phyloP scores from a whole-genome alignment of 768 basidiomycete genomes.

The Russula emetica region DNA sequence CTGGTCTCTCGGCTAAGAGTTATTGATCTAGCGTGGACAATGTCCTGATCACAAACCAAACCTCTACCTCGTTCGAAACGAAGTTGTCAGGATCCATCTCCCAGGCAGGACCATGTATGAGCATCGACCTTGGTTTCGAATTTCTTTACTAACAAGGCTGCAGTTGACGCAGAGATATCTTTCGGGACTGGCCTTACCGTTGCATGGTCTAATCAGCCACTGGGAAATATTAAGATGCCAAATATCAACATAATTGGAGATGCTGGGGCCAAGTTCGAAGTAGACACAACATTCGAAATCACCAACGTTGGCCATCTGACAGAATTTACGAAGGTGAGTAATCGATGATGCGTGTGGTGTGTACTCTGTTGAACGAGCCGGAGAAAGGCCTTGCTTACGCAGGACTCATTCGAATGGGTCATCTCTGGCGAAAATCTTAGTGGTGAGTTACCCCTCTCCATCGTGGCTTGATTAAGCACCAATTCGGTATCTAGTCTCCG shows the following conservation, averaged over 20 bases:
- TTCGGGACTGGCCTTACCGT: conserved; percentile 61
- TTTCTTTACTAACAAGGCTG: not conserved
- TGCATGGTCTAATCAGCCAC: conserved; percentile 51
- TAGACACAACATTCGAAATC: conserved; percentile 53
- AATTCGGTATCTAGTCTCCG: conserved; percentile 40
- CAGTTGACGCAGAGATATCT: conserved; percentile 62
- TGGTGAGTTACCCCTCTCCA: conserved; percentile 37
- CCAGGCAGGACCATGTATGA: conserved; percentile 69
- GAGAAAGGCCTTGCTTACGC: conserved; percentile 49
- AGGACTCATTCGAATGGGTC: conserved; percentile 64
- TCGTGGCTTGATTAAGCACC: not conserved
- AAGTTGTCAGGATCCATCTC: conserved; percentile 57
- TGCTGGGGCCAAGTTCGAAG: conserved; percentile 56
- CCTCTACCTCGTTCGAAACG: conserved; percentile 55
- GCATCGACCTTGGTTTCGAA: not conserved
- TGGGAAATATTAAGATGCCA: conserved; percentile 59
- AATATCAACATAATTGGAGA: conserved; percentile 57
- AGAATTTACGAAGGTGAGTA: conserved; percentile 56
- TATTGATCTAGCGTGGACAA: conserved; percentile 45
- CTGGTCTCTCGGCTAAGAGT: conserved; percentile 1
- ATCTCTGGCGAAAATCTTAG: conserved; percentile 62
- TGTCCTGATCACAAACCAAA: conserved; percentile 57
- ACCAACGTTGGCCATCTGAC: conserved; percentile 53
- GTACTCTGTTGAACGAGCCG: not conserved
- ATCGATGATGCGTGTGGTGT: not conserved